Conservation (phyloP, 768 basidiomycete species). For the Chalciporus sphaerocephalus region DNA sequence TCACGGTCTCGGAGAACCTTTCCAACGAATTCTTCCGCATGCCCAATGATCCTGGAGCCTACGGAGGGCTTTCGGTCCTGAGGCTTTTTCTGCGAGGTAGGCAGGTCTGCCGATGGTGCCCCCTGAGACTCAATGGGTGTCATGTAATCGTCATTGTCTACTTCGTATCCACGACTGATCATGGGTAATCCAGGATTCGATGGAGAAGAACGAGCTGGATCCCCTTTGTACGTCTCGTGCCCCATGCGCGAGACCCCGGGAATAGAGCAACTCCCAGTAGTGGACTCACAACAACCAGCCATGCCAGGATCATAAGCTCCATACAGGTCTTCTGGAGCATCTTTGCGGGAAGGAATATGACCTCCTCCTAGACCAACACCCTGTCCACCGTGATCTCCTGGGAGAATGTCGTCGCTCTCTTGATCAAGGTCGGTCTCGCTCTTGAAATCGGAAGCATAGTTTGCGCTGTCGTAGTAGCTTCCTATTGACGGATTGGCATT, state of each 20-base stretch:
- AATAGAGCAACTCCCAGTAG: background rate
- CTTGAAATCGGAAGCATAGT: background rate
- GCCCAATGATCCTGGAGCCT: conserved; percentile 2
- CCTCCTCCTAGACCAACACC: background rate
- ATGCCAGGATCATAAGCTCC: conserved; percentile 7
- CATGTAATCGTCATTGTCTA: conserved; percentile 6
- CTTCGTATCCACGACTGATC: conserved; percentile 7
- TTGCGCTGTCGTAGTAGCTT: conserved; percentile 3
- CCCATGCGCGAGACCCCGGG: conserved; percentile 4
- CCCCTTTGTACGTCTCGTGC: background rate
- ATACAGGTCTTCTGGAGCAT: background rate
- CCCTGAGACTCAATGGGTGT: background rate
- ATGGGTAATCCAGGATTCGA: background rate
- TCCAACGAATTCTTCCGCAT: conserved; percentile 6
- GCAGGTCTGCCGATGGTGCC: background rate
- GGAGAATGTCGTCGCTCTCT: background rate
- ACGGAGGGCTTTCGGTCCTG: background rate
- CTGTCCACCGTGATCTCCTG: conserved; percentile 4
- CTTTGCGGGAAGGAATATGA: background rate
- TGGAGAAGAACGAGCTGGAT: background rate
- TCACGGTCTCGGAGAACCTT: background rate
- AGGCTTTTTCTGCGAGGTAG: background rate
- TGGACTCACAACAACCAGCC: background rate
- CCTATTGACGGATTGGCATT: background rate
- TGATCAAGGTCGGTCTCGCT: background rate